Percentiles rank a stretch among this genome's conserved stretches.
These are phyloP conservation scores for Anacardium occidentale DNA, from an alignment of 345 rosid genomes.

Conservation along the genomic window DNA sequence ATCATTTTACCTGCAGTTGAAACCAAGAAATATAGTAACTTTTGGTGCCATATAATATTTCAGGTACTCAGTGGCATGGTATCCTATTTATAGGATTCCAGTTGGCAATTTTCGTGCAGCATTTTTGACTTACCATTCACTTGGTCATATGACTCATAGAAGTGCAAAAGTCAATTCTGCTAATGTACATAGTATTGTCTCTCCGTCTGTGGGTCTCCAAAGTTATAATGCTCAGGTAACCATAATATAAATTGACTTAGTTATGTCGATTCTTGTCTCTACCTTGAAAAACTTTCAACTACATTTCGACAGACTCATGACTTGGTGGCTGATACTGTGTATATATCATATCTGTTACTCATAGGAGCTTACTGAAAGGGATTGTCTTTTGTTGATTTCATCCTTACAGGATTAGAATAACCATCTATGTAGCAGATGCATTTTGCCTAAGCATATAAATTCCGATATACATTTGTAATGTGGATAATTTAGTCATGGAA, in stretches of 20 bases:
- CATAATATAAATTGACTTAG: not conserved
- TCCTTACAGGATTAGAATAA: not conserved
- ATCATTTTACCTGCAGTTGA: not conserved
- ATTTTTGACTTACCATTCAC: slow-evolving; percentile 61
- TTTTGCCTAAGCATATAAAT: not conserved
- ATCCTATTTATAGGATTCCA: slow-evolving; percentile 67
- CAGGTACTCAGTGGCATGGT: slow-evolving; percentile 72
- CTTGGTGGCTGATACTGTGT: not conserved
- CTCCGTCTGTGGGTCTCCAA: slow-evolving; percentile 56
- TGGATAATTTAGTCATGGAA: not conserved
- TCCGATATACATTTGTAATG: not conserved
- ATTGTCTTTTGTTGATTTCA: not conserved
- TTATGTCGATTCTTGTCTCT: not conserved
- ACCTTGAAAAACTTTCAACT: too few species aligned
- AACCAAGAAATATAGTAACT: slow-evolving; percentile 1
- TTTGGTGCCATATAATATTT: slow-evolving; percentile 14
- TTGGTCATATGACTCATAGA: slow-evolving; percentile 42
- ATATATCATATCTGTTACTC: not conserved
- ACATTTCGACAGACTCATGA: not conserved
- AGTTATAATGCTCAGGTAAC: slow-evolving; percentile 61
- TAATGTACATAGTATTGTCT: slow-evolving; percentile 27
- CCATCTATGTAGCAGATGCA: not conserved
- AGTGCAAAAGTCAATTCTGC: slow-evolving; percentile 24
- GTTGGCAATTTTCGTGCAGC: slow-evolving; percentile 59
- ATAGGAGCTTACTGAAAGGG: not conserved